These are phyloP conservation scores for Aspergillus cavernicola DNA, from an alignment of 495 filamentous ascomycete genomes.

Conservation along the genomic window DNA sequence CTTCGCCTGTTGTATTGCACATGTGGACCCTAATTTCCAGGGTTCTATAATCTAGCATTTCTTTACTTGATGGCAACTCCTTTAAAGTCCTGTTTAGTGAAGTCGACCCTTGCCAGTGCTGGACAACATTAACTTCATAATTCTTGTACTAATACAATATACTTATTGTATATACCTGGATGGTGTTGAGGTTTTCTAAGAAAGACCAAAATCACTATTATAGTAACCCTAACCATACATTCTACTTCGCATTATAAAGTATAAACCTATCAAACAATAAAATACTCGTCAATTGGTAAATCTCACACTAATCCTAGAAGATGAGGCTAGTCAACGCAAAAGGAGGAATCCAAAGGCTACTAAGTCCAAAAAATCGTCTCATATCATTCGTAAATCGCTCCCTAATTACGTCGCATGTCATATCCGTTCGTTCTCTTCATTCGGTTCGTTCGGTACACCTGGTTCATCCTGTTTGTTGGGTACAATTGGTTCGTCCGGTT, in stretches of 20 bases:
- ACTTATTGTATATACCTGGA: no score
- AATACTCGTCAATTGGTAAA: neutral
- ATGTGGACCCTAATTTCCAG: neutral
- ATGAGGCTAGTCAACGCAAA: neutral
- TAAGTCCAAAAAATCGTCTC: constrained; percentile 9
- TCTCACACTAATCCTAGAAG: neutral
- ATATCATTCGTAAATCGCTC: constrained; percentile 19
- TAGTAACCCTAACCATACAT: no score
- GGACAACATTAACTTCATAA: no score
- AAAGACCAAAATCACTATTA: no score
- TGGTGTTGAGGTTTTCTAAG: no score
- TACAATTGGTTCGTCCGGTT: neutral
- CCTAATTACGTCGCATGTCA: neutral
- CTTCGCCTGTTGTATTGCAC: neutral
- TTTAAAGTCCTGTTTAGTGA: no score
- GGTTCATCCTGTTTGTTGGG: neutral
- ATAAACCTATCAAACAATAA: no score
- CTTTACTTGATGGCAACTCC: no score
- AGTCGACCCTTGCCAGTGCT: no score
- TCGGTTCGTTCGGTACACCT: neutral
- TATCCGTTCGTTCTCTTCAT: neutral
- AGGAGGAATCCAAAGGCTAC: neutral
- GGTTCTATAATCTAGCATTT: neutral
- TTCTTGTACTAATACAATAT: no score
- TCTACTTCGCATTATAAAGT: no score